These are phyloP conservation scores for Exidia glandulosa DNA, from an alignment of 768 basidiomycete genomes.

Conservation along the genomic window DNA sequence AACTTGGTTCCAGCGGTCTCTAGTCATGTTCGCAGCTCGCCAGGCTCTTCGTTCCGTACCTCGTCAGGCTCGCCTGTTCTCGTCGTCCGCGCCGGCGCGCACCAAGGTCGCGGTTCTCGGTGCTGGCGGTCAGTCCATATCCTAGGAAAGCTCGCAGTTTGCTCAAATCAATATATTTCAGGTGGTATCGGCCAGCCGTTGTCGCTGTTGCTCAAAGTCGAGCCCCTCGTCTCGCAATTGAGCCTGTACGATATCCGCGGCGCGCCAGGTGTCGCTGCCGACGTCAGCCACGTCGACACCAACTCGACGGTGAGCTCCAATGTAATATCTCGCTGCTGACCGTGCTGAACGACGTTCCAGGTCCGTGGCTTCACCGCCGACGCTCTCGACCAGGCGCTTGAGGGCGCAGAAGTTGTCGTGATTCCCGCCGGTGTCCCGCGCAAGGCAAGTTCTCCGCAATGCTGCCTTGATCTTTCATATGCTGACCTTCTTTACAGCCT, in stretches of 20 bases:
- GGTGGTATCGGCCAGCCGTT: conserved; percentile 95
- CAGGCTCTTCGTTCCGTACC: conserved; percentile 47
- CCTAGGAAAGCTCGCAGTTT: neutral
- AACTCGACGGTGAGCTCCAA: conserved; percentile 18
- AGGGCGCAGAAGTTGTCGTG: conserved; percentile 84
- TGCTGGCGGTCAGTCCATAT: conserved; percentile 61
- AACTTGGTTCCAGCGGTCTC: neutral
- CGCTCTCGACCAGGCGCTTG: conserved; percentile 81
- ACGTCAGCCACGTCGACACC: conserved; percentile 91
- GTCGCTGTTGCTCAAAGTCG: conserved; percentile 84
- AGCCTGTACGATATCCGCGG: conserved; percentile 92
- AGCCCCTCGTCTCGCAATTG: conserved; percentile 79
- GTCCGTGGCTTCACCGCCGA: conserved; percentile 74
- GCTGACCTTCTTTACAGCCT: conserved; percentile 36
- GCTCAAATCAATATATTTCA: conserved; percentile 5
- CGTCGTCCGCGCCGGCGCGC: conserved; percentile 55
- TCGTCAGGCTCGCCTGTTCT: conserved; percentile 56
- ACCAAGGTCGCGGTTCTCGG: conserved; percentile 95
- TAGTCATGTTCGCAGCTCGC: conserved; percentile 57
- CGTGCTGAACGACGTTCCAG: conserved; percentile 23
- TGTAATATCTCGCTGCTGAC: neutral
- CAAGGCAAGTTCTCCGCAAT: conserved; percentile 50
- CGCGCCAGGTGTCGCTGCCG: conserved; percentile 93
- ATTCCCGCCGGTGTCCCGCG: conserved; percentile 99
- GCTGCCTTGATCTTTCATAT: conserved; percentile 19